A percentile compares a stretch with the other conserved stretches of the same genome.
These are phyloP conservation scores for Ceratobasidium papillatum DNA, from an alignment of 1,284 basidiomycete species.

Conservation along the genomic window DNA sequence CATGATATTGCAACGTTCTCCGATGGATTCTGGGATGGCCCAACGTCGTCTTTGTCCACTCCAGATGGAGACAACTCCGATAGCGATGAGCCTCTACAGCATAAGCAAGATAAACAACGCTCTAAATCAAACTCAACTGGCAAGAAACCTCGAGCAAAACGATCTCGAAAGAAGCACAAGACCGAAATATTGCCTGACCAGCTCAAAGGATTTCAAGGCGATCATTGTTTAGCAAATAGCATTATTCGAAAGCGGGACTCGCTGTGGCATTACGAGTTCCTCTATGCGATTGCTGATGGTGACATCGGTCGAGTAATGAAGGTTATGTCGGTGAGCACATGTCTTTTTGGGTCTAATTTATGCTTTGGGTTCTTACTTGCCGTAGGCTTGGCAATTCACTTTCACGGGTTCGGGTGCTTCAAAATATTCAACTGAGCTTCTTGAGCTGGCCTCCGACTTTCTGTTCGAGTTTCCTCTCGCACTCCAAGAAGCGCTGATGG, in stretches of 20 bases:
- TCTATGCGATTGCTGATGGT: background rate
- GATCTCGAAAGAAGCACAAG: background rate
- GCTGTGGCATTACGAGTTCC: background rate
- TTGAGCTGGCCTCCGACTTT: background rate
- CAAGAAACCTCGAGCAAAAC: background rate
- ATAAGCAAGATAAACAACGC: background rate
- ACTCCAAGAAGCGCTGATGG: background rate
- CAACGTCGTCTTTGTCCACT: too few species aligned
- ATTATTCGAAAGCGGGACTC: background rate
- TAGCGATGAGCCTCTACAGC: background rate
- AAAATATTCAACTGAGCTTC: constrained; percentile 10
- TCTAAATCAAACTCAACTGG: background rate
- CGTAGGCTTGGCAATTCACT: constrained; percentile 5
- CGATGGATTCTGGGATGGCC: background rate
- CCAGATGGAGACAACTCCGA: too few species aligned
- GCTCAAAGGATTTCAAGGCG: background rate
- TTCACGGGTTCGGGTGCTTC: background rate
- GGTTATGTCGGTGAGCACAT: background rate
- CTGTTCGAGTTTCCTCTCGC: background rate
- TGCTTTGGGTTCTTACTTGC: too few species aligned
- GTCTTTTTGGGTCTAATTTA: too few species aligned
- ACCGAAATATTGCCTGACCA: background rate
- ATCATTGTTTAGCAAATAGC: constrained; percentile 8
- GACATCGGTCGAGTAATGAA: constrained; percentile 15
- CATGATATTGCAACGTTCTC: background rate